These are phyloP conservation scores for Tolypocladium album DNA, from an alignment of 2,329 filamentous ascomycete genomes.

Conservation along the genomic window DNA sequence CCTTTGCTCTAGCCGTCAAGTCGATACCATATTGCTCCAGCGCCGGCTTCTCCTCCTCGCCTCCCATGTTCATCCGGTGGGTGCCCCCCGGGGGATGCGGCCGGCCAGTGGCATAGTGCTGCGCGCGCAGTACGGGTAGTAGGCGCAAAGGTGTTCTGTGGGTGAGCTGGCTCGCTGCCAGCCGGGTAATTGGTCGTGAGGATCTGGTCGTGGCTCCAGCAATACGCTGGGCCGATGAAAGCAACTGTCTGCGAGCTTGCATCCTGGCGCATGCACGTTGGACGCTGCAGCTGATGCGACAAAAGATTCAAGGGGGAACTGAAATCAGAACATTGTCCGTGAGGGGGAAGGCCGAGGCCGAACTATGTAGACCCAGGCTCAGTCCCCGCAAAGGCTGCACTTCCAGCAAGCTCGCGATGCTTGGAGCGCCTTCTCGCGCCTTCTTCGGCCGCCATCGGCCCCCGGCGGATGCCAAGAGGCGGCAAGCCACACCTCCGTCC, in stretches of 20 bases:
- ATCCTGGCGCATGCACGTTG: conserved; percentile 15
- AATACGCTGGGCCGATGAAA: conserved; percentile 25
- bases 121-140: conserved; percentile 28
- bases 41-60: conserved; percentile 67
- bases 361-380: background rate
- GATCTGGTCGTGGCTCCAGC: conserved; percentile 19
- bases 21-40: conserved; percentile 88
- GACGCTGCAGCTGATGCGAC: background rate
- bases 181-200: conserved; percentile 16
- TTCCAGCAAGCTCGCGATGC: conserved; percentile 13
- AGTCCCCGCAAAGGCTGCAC: background rate
- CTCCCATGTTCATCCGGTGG: conserved; percentile 84
- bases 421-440: conserved; percentile 27
- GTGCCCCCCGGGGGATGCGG: conserved; percentile 87
- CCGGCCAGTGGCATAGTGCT: conserved; percentile 57
- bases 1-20: conserved; percentile 71
- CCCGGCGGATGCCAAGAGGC: background rate
- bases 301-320: background rate
- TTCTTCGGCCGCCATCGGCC: conserved; percentile 24
- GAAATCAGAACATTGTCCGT: background rate
- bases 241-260: conserved; percentile 30
- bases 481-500: background rate
- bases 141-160: conserved; percentile 14
- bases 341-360: background rate
- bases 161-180: conserved; percentile 10